These are phyloP conservation scores for Globisporangium uncinulatum DNA, from an alignment of 352 stramenopile genomes.

Conservation along the genomic window DNA sequence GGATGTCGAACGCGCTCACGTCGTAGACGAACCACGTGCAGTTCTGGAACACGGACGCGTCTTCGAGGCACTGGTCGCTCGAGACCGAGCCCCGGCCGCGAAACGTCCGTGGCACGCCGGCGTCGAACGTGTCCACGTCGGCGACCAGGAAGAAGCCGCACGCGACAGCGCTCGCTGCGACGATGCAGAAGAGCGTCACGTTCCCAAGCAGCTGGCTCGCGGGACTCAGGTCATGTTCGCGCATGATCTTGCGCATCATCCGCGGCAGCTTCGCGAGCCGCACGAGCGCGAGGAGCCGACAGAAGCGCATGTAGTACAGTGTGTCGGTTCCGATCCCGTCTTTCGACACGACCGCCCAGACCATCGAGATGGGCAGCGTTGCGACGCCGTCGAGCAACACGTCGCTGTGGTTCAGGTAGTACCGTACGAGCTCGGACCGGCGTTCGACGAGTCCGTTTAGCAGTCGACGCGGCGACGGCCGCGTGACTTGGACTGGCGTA, in stretches of 20 bases:
- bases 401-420: constrained; percentile 16
- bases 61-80: constrained; percentile 32
- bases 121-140: constrained; percentile 7
- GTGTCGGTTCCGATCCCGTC: constrained; percentile 14
- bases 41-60: constrained; percentile 44
- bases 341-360: constrained; percentile 16
- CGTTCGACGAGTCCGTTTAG: constrained; percentile 1
- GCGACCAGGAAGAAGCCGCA: constrained; percentile 22
- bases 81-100: constrained; percentile 26
- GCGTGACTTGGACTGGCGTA: constrained; percentile 1
- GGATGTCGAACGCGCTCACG: constrained; percentile 48
- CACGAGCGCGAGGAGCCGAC: constrained; percentile 16
- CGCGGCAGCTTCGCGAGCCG: constrained; percentile 12
- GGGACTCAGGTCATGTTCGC: constrained; percentile 17
- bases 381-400: constrained; percentile 10
- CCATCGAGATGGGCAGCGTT: constrained; percentile 15
- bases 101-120: background rate
- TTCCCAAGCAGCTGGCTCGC: constrained; percentile 17
- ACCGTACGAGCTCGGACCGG: background rate
- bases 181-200: constrained; percentile 8
- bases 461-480: background rate
- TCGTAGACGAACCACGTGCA: constrained; percentile 75
- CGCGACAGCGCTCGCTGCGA: constrained; percentile 13
- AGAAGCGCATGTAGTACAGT: constrained; percentile 17
- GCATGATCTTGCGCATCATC: constrained; percentile 26